Percentiles rank a stretch among this genome's conserved stretches.
phyloP scores from a whole-genome alignment of 805 yeast genomes.

The Ogataea neopini region DNA sequence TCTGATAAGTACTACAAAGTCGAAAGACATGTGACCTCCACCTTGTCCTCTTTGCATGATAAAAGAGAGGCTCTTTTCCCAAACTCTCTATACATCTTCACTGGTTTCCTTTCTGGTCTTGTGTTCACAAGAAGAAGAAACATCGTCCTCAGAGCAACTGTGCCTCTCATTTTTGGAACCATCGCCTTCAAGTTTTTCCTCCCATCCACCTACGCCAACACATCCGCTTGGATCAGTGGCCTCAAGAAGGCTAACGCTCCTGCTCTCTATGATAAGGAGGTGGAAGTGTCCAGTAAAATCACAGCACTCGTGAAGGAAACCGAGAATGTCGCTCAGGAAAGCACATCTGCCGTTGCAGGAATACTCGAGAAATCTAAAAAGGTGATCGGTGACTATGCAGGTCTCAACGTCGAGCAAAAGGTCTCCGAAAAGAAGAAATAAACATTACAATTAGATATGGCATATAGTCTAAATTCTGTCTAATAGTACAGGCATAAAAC shows the following conservation, averaged over 20 bases:
- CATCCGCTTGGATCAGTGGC: slow-evolving; percentile 55
- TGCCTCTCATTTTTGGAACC: slow-evolving; percentile 63
- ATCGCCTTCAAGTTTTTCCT: slow-evolving; percentile 67
- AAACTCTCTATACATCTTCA: slow-evolving; percentile 62
- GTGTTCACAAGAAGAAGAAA: slow-evolving; percentile 70
- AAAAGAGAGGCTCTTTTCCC: slow-evolving; percentile 71
- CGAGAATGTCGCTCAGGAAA: slow-evolving; percentile 42
- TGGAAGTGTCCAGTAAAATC: slow-evolving; percentile 46
- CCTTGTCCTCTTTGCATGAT: slow-evolving; percentile 64
- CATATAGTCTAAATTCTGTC: background rate
- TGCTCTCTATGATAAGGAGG: slow-evolving; percentile 62
- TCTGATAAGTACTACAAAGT: slow-evolving; percentile 52
- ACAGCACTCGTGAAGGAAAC: slow-evolving; percentile 45
- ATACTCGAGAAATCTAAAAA: slow-evolving; percentile 38
- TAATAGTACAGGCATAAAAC: slow-evolving; percentile 2
- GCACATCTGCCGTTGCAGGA: slow-evolving; percentile 39
- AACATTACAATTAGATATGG: slow-evolving; percentile 1
- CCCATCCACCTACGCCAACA: slow-evolving; percentile 70
- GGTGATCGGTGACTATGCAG: slow-evolving; percentile 57
- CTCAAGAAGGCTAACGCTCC: slow-evolving; percentile 65
- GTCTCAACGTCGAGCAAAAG: slow-evolving; percentile 64
- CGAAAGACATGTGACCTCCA: slow-evolving; percentile 64
- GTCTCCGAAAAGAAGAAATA: slow-evolving; percentile 49
- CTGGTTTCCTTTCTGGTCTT: slow-evolving; percentile 72
- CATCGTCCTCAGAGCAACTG: slow-evolving; percentile 49